Evolutionary conservation across 148 eudicot genomes (phyloP).

Genomic region (Rheum nobile): DNA sequence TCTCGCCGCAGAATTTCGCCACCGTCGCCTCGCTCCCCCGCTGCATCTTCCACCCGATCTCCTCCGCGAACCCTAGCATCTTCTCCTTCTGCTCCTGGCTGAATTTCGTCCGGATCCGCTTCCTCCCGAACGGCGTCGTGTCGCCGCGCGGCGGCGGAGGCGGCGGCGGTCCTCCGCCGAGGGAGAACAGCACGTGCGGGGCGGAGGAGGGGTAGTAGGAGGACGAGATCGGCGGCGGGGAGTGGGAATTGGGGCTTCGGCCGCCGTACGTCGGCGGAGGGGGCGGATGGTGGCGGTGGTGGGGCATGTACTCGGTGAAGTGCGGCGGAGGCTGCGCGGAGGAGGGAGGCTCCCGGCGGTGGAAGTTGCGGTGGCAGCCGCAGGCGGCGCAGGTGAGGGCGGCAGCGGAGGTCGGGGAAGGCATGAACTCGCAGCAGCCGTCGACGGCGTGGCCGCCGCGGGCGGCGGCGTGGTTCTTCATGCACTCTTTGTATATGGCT

Average conservation of each 20-base stretch:
- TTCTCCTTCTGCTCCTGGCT: slow-evolving; percentile 6
- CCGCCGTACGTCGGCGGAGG: not conserved
- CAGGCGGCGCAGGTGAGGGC: slow-evolving; percentile 1
- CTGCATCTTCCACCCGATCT: slow-evolving; percentile 11
- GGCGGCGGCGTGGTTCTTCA: slow-evolving; percentile 9
- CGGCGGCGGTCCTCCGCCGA: not conserved
- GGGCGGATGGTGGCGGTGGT: slow-evolving; percentile 6
- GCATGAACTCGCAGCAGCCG: slow-evolving; percentile 9
- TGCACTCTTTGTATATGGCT: not conserved
- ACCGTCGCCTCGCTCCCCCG: not conserved
- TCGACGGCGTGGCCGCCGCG: slow-evolving; percentile 5
- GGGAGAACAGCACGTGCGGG: not conserved
- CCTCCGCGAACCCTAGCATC: slow-evolving; percentile 7
- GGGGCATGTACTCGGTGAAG: not conserved
- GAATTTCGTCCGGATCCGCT: slow-evolving; percentile 4
- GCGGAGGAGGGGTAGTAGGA: not conserved
- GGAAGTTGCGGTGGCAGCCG: slow-evolving; percentile 9
- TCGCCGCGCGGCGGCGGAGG: not conserved
- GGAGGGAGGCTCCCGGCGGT: not conserved
- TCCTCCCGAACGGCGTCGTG: not conserved
- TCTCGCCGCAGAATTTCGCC: slow-evolving; percentile 2
- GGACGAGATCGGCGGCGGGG: slow-evolving; percentile 8
- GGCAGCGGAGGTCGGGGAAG: not conserved
- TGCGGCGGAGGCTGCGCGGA: not conserved
- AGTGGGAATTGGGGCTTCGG: not conserved